Evolutionary conservation across 441 rosid species (phyloP).

Genomic region (Erodium moschatum): DNA sequence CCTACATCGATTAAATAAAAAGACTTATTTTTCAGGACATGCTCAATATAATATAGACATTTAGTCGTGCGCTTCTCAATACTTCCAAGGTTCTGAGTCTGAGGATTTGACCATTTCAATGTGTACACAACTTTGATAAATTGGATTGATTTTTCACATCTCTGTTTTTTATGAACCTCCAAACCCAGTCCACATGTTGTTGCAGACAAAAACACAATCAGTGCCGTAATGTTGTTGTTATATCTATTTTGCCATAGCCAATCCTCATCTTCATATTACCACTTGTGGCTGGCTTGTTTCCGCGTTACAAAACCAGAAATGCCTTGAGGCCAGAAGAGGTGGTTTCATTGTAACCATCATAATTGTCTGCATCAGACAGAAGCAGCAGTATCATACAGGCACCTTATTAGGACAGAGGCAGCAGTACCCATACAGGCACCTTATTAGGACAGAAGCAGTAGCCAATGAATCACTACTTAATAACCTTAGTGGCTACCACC

Average conservation of each 20-base stretch:
- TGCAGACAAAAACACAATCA: background rate
- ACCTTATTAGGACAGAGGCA: background rate
- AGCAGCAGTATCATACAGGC: conserved; percentile 3
- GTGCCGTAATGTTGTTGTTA: background rate
- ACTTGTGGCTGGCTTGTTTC: background rate
- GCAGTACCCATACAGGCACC: no score
- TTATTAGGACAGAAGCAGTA: background rate
- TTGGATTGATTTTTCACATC: no score
- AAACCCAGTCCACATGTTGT: background rate
- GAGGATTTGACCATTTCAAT: conserved; percentile 5
- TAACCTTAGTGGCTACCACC: background rate
- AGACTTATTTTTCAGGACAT: background rate
- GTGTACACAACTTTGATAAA: no score
- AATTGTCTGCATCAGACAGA: conserved; percentile 1
- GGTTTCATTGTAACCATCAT: conserved; percentile 8
- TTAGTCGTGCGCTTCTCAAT: background rate
- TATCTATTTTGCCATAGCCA: background rate
- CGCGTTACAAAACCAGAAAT: background rate
- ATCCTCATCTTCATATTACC: background rate
- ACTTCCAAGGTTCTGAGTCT: conserved; percentile 7
- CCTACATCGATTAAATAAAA: background rate
- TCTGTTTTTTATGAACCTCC: no score
- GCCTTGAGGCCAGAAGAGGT: background rate
- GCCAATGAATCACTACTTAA: background rate
- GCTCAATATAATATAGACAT: background rate